Percentiles rank a stretch among this genome's conserved stretches.
phyloP scores from a whole-genome alignment of 306 rosid genomes.

The Vigna reflexopilosa region DNA sequence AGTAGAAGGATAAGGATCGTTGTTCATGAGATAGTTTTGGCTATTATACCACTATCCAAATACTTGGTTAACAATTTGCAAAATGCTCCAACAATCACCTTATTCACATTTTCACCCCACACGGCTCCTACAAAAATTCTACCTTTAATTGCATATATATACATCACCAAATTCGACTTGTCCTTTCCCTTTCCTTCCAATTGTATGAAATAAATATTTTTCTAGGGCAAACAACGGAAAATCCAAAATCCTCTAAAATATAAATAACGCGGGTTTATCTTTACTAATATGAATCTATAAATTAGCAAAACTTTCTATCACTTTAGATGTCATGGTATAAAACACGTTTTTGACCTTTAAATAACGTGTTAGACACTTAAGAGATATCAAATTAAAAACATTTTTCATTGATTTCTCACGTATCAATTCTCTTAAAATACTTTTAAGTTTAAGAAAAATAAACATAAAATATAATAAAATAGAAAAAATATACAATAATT shows the following conservation, averaged over 20 bases:
- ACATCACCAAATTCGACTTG: constrained; percentile 24
- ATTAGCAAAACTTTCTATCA: not conserved
- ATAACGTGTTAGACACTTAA: not conserved
- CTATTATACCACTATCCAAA: not conserved
- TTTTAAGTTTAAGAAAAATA: not conserved
- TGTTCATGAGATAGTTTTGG: not conserved
- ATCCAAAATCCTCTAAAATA: constrained; percentile 1
- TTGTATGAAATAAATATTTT: constrained; percentile 23
- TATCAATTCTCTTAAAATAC: not conserved
- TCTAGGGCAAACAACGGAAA: not conserved
- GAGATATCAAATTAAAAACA: not conserved
- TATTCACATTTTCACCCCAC: constrained; percentile 7
- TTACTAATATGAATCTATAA: constrained; percentile 1
- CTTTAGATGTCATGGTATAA: not conserved
- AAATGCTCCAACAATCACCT: constrained; percentile 17
- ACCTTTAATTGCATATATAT: not conserved
- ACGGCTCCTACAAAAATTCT: not conserved
- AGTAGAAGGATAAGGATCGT: not conserved
- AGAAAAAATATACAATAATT: no score
- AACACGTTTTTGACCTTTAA: not conserved
- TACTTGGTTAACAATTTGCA: constrained; percentile 13
- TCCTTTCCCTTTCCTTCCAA: constrained; percentile 29
- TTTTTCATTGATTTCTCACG: not conserved
- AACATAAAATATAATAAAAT: not conserved
- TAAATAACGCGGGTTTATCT: constrained; percentile 12